Conservation (phyloP, 2,329 filamentous ascomycete genomes). For the Fusarium subtropicale region DNA sequence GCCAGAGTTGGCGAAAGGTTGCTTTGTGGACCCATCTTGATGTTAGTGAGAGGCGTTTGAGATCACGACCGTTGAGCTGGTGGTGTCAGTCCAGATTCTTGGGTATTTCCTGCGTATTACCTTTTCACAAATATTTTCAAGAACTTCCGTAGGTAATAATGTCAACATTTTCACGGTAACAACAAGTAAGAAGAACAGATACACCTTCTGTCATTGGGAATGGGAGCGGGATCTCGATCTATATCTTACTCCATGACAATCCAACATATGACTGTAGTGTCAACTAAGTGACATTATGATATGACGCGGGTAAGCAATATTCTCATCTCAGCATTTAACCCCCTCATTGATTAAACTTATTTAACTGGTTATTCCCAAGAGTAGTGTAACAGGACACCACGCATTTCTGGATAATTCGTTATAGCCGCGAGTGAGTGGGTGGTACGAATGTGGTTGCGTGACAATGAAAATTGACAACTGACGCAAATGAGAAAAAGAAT, state of each 20-base stretch:
- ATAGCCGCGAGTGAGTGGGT: slow-evolving; percentile 44
- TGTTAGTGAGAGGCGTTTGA: background rate
- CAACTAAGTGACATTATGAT: no score
- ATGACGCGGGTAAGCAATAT: slow-evolving; percentile 7
- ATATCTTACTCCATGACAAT: background rate
- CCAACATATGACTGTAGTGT: background rate
- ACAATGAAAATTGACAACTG: background rate
- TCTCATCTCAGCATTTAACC: slow-evolving; percentile 11
- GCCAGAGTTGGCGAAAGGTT: background rate
- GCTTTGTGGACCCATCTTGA: slow-evolving; percentile 1
- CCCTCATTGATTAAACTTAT: background rate
- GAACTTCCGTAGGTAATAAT: background rate
- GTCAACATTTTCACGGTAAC: background rate
- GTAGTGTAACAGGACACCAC: accelerated
- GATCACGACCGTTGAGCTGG: background rate
- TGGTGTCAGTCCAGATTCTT: accelerated
- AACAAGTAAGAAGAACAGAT: accelerated
- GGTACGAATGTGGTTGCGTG: background rate
- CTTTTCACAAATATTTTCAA: background rate
- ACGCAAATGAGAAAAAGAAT: background rate
- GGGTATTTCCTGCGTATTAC: accelerated
- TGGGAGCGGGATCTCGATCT: no score
- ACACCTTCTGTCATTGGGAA: accelerated
- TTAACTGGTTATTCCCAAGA: background rate
- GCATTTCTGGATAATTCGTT: background rate